A percentile compares a stretch with the other conserved stretches of the same genome.
Conservation (phyloP, 805 yeast species). For the Metschnikowia peoriensis region DNA sequence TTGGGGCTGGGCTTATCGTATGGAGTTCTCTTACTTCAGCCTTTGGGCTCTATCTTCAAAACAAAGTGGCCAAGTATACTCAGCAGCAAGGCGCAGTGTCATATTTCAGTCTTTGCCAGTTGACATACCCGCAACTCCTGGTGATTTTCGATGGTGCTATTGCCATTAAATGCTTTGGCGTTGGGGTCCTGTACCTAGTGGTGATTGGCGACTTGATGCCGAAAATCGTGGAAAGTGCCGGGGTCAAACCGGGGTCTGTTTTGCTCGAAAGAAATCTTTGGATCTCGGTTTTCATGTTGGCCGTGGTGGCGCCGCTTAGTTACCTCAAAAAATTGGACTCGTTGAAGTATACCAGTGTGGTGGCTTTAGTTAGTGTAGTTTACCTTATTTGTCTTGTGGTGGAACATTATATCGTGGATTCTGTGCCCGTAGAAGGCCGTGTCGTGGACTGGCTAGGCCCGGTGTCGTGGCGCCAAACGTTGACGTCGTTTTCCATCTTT, state of each 20-base stretch:
- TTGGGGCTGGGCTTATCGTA: slow-evolving; percentile 55
- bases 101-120: slow-evolving; percentile 44
- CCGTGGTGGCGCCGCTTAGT: slow-evolving; percentile 62
- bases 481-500: slow-evolving; percentile 69
- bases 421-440: neutral
- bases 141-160: slow-evolving; percentile 74
- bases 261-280: slow-evolving; percentile 47
- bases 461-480: slow-evolving; percentile 35
- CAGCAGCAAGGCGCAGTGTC: slow-evolving; percentile 42
- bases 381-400: slow-evolving; percentile 59
- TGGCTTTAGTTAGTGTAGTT: slow-evolving; percentile 65
- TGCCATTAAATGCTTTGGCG: slow-evolving; percentile 78
- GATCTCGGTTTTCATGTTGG: slow-evolving; percentile 49
- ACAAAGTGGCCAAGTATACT: slow-evolving; percentile 54
- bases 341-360: slow-evolving; percentile 65
- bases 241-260: slow-evolving; percentile 23
- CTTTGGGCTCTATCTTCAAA: slow-evolving; percentile 64
- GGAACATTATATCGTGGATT: slow-evolving; percentile 39
- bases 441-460: slow-evolving; percentile 38
- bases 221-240: slow-evolving; percentile 42
- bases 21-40: slow-evolving; percentile 66
- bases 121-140: slow-evolving; percentile 69
- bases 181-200: slow-evolving; percentile 66
- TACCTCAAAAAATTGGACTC: slow-evolving; percentile 63
- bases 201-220: slow-evolving; percentile 79